phyloP scores from a whole-genome alignment of 176 grass and related monocot genomes.

The Phyllostachys edulis region DNA sequence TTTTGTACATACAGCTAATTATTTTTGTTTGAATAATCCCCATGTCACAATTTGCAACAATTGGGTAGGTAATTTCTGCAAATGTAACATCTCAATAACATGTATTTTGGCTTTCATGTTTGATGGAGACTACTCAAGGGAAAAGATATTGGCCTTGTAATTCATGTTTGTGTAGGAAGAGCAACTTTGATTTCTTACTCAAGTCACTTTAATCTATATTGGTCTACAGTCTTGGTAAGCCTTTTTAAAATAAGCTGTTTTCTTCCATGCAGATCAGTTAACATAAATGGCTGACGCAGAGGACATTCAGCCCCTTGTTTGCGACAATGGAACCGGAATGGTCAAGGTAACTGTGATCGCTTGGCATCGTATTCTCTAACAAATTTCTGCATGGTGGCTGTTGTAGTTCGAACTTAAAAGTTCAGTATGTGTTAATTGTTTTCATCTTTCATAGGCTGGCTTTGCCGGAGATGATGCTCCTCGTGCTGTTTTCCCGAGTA shows the following conservation, averaged over 20 bases:
- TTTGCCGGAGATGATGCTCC: slow-evolving; percentile 90
- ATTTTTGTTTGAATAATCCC: background rate
- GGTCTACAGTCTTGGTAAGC: background rate
- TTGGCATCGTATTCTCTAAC: slow-evolving; percentile 2
- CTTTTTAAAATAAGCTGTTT: background rate
- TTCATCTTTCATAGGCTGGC: slow-evolving; percentile 51
- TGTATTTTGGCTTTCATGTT: background rate
- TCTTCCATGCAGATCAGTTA: slow-evolving; percentile 15
- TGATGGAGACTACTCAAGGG: background rate
- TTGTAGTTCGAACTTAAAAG: background rate
- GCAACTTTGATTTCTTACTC: background rate
- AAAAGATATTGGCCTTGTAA: background rate
- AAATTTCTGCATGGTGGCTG: background rate
- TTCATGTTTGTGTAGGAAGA: background rate
- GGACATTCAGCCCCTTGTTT: slow-evolving; percentile 92
- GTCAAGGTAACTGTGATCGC: slow-evolving; percentile 64
- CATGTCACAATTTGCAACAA: background rate
- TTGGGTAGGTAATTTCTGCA: background rate
- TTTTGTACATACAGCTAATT: background rate
- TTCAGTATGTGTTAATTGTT: background rate
- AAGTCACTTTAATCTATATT: slow-evolving; percentile 14
- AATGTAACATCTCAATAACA: background rate
- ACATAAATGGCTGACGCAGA: slow-evolving; percentile 63
- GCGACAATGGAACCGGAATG: slow-evolving; percentile 92
- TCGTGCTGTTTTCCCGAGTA: slow-evolving; percentile 84